Evolutionary conservation across 1,139 yeast genomes (phyloP), one percentile per base, ranked within the genome.

Genomic region (Schwanniomyces etchellsii): DNA sequence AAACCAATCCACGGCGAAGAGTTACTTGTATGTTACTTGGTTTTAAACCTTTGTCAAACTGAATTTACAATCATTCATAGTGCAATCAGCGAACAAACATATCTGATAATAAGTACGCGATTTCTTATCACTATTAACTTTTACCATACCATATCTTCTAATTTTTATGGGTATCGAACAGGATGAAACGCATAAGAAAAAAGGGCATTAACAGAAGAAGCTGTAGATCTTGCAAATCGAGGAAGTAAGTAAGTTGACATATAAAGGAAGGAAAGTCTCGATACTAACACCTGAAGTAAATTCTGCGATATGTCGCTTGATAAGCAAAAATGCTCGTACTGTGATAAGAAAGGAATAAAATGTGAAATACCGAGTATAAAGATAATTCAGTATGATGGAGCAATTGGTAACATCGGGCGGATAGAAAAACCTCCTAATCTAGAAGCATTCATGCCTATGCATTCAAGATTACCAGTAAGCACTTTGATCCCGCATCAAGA

Each of bases 181-280:
- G 10, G n/a, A 25, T 25, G 27, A 25, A 25, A 25, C 15, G 27
- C n/a, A 25, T 13, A 11, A 25, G 27, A 25, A 15, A 13, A 14
- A 25, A 25, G 5, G 5, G 5, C 10, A 12, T 25, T 6, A 25
- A 25, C n/a, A 25, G 27, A 25, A 25, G 9, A n/a, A 15, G 27
- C 7, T 25, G 15, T 25, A 11, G 12, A 6, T n/a, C 7, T 12
- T 25, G 27, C 14, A 25, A 25, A 12, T 5, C 7, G 5, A 25
- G 27, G 14, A 25, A 25, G 27, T 25, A 25, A 13, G 27, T 25
- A 12, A 7, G 26, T 7, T 23, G 9, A 9, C 7, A 11, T 23
- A 9, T 11, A 13, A 13, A 25, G n/a, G 14, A 25, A 7, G 5
- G 17, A 7, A 13, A n/a, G 20, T 5, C n/a, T 7, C 14, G 5